phyloP scores from a whole-genome alignment of 2,329 filamentous ascomycete genomes.

The Curvularia eragrostidis region DNA sequence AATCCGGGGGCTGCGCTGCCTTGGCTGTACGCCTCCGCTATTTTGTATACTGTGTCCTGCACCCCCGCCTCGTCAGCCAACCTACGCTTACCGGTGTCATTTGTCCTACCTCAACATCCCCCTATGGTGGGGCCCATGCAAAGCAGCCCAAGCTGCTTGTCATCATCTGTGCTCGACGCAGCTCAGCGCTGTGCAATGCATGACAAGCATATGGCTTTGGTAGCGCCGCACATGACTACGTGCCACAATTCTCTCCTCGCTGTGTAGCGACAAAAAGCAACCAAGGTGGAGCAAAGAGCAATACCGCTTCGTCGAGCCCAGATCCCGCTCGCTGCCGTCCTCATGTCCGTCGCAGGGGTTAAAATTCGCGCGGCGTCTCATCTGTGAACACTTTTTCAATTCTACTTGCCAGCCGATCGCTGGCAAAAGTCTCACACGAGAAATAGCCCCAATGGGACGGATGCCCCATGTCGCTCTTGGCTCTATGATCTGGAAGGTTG shows the following conservation, averaged over 20 bases:
- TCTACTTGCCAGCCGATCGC: not conserved
- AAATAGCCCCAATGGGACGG: not conserved
- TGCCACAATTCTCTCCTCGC: not conserved
- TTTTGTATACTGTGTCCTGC: conserved; percentile 13
- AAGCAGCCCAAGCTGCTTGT: conserved; percentile 5
- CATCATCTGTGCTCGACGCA: conserved; percentile 5
- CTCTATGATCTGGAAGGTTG: not conserved
- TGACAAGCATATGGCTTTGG: conserved; percentile 4
- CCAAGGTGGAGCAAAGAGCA: conserved; percentile 5
- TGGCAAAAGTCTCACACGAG: not conserved
- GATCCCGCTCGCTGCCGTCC: not conserved
- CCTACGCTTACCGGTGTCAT: not conserved
- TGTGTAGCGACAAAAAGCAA: conserved; percentile 28
- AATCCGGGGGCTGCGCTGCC: conserved; percentile 8
- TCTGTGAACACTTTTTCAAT: not conserved
- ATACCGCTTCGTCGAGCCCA: not conserved
- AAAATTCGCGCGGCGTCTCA: not conserved
- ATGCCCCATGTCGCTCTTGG: conserved; percentile 6
- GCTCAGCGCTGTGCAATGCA: not conserved
- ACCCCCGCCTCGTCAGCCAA: conserved; percentile 20
- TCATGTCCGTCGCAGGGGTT: not conserved
- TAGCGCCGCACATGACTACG: conserved; percentile 20
- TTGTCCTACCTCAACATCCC: conserved; percentile 3
- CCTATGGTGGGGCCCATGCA: conserved; percentile 3
- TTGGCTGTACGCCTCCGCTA: not conserved